Percentiles rank a stretch among this genome's conserved stretches.
Evolutionary conservation across 169 alveolate species (phyloP).

Genomic region (Plasmodium chabaudi): DNA sequence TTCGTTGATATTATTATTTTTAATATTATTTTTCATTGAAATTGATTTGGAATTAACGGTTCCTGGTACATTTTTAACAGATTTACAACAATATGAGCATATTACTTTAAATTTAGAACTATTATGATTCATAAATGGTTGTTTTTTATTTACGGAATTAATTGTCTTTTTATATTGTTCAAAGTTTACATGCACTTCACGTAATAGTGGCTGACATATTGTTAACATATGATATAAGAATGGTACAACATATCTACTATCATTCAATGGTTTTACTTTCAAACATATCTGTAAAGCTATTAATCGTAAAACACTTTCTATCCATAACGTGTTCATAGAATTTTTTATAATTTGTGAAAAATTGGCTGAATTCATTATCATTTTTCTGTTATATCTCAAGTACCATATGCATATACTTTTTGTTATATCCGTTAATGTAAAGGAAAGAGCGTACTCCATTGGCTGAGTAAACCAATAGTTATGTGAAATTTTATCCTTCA

Average conservation of each 20-base stretch:
- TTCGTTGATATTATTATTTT: conserved; percentile 22
- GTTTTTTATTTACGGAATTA: conserved; percentile 16
- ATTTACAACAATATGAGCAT: conserved; percentile 69
- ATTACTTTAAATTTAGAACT: conserved; percentile 38
- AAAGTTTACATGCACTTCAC: conserved; percentile 39
- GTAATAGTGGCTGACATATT: conserved; percentile 74
- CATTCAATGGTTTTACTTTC: conserved; percentile 77
- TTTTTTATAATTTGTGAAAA: conserved; percentile 68
- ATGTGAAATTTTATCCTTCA: conserved; percentile 54
- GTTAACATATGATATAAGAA: conserved; percentile 80
- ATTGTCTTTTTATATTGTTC: conserved; percentile 29
- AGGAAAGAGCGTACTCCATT: conserved; percentile 55
- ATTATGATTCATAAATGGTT: conserved; percentile 46
- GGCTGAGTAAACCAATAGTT: conserved; percentile 58
- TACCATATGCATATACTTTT: conserved; percentile 75
- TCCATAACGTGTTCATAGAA: conserved; percentile 80
- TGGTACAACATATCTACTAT: conserved; percentile 77
- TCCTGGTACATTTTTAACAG: conserved; percentile 19
- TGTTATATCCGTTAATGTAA: conserved; percentile 72
- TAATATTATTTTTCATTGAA: conserved; percentile 20
- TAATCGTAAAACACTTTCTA: conserved; percentile 79
- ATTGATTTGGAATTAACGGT: conserved; percentile 23
- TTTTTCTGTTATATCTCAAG: conserved; percentile 46
- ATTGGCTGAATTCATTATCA: conserved; percentile 59
- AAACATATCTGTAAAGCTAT: conserved; percentile 81